These are phyloP conservation scores for Fusarium sarcochroum DNA, from an alignment of 2,329 filamentous ascomycete genomes.

Conservation along the genomic window DNA sequence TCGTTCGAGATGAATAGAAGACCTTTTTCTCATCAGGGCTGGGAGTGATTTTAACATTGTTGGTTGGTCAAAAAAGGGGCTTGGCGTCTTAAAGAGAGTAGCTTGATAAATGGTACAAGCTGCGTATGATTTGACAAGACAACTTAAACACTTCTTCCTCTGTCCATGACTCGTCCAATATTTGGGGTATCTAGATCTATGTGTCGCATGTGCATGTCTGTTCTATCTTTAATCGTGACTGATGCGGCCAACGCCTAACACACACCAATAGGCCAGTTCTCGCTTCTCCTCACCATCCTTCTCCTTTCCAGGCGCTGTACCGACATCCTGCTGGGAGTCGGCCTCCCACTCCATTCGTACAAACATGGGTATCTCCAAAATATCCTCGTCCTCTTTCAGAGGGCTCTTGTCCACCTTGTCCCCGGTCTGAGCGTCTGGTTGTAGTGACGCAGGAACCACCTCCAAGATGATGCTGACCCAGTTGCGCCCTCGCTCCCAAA, in stretches of 20 bases:
- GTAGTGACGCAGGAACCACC: slow-evolving; percentile 77
- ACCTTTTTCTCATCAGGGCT: slow-evolving; percentile 41
- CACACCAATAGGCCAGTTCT: slow-evolving; percentile 96
- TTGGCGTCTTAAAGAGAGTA: slow-evolving; percentile 66
- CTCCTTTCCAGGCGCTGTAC: slow-evolving; percentile 64
- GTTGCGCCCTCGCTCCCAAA: slow-evolving; percentile 95
- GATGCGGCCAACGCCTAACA: slow-evolving; percentile 89
- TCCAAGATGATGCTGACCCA: slow-evolving; percentile 96
- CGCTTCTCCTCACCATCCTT: slow-evolving; percentile 80
- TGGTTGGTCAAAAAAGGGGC: slow-evolving; percentile 60
- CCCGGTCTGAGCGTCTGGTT: slow-evolving; percentile 53
- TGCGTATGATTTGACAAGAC: slow-evolving; percentile 58
- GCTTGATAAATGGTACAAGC: slow-evolving; percentile 64
- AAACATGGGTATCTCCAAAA: slow-evolving; percentile 93
- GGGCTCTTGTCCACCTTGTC: slow-evolving; percentile 61
- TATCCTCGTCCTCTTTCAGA: slow-evolving; percentile 71
- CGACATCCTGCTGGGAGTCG: slow-evolving; percentile 76
- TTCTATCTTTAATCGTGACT: slow-evolving; percentile 58
- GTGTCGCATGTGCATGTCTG: slow-evolving; percentile 33
- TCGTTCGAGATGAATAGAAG: slow-evolving; percentile 38
- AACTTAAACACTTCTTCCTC: slow-evolving; percentile 49
- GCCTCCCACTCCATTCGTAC: slow-evolving; percentile 92
- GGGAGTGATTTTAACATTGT: slow-evolving; percentile 55
- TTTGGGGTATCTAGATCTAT: slow-evolving; percentile 60
- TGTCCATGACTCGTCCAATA: slow-evolving; percentile 47